Evolutionary conservation across 176 grass and related monocot genomes (phyloP).

Genomic region (Oryza longistaminata): DNA sequence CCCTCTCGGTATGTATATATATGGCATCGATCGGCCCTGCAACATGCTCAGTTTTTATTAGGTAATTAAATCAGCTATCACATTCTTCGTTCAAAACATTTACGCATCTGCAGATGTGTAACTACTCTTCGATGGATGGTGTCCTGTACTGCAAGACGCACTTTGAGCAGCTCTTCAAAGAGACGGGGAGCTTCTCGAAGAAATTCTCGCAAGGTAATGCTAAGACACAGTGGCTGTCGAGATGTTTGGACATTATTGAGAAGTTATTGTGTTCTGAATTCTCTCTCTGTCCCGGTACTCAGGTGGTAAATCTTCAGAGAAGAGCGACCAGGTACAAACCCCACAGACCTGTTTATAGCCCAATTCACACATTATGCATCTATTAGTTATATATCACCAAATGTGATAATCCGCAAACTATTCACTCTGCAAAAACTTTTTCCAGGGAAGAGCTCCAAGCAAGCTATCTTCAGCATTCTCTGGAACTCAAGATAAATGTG

Average conservation of each 20-base stretch:
- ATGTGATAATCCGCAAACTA: background rate
- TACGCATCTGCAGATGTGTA: conserved; percentile 64
- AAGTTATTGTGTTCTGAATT: conserved; percentile 17
- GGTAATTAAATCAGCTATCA: background rate
- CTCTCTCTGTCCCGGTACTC: background rate
- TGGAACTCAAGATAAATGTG: conserved; percentile 92
- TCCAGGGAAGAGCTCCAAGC: conserved; percentile 76
- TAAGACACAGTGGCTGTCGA: background rate
- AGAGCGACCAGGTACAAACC: conserved; percentile 61
- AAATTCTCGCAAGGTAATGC: conserved; percentile 66
- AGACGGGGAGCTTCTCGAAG: conserved; percentile 83
- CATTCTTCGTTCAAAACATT: background rate
- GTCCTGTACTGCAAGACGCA: conserved; percentile 97
- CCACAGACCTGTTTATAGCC: background rate
- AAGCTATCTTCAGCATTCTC: conserved; percentile 79
- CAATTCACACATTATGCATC: background rate
- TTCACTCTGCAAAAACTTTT: background rate
- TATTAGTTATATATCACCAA: background rate
- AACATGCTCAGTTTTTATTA: background rate
- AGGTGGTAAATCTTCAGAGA: conserved; percentile 54
- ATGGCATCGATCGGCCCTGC: background rate
- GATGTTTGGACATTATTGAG: background rate
- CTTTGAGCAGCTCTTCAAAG: conserved; percentile 98
- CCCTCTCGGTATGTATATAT: conserved; percentile 61
- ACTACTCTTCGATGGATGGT: conserved; percentile 93